Evolutionary conservation across 139 green algal genomes (phyloP), one percentile per base, ranked within the genome.

Genomic region (Penium margaritaceum): DNA sequence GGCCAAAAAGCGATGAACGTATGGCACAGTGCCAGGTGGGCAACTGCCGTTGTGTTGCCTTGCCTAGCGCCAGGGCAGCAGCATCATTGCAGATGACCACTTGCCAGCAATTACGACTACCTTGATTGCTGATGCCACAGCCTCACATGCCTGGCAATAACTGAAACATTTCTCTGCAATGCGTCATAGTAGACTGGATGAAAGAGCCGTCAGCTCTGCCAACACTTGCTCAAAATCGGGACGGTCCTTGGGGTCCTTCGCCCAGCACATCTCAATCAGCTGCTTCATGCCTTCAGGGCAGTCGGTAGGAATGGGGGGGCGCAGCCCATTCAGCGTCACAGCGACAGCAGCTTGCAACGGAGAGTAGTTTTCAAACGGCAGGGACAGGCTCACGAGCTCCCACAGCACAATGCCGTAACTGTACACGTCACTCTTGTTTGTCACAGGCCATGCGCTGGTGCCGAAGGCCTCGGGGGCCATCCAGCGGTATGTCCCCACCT

Each of bases 401-500:
- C 91, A 96, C 63, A 97, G 37, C 55, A 95, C 81, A n/a, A 97
- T 86, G n/a, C 82, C 90, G 77, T 91, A 95, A 4, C 82, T 91
- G 78, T 94, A 97, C 39, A 96, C 87, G 77, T 97, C 92, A 19
- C 66, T 72, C 78, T 92, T 92, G 38, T 86, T 64, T 37, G 88
- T 68, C 35, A 68, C 62, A 21, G 34, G 34, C 62, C 24, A 33
- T 75, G 79, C 96, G 89, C 76, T 89, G 89, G 87, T 97, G 92
- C 85, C 92, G 44, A 98, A 96, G n/a, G 33, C 94, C 81, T 99
- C 94, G 2, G 94, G 94, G 5, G 94, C 94, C 94, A 99, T 99
- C 94, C 94, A 99, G 35, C 93, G 83, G 85, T 98, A 98, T 0
- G 94, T 99, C 4, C 94, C 94, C 7, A 94, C 97, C 84, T 99